phyloP scores from a whole-genome alignment of 1,284 basidiomycete genomes.

The Ustilago crameri region DNA sequence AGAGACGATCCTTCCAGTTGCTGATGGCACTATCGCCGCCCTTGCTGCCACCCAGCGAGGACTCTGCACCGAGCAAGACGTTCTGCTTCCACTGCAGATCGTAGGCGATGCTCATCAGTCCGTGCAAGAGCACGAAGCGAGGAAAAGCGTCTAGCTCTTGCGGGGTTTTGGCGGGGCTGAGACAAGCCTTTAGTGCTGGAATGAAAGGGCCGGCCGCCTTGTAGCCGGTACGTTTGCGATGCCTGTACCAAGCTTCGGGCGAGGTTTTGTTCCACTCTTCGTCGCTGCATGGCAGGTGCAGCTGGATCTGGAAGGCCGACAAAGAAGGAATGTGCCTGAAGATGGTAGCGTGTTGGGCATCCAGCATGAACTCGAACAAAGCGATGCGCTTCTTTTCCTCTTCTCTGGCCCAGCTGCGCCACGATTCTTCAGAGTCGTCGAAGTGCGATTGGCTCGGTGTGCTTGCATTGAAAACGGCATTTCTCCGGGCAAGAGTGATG shows the following conservation, averaged over 20 bases:
- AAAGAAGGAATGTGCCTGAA: conserved; percentile 58
- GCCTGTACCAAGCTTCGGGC: conserved; percentile 45
- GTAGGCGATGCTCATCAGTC: conserved; percentile 59
- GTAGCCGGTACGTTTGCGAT: conserved; percentile 39
- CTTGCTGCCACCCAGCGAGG: conserved; percentile 29
- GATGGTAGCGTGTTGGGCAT: conserved; percentile 53
- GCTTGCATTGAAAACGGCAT: conserved; percentile 54
- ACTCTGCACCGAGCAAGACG: conserved; percentile 49
- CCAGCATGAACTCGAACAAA: conserved; percentile 54
- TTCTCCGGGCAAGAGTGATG: conserved; percentile 54
- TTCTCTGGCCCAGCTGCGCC: conserved; percentile 55
- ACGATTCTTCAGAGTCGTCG: conserved; percentile 45
- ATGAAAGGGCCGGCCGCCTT: conserved; percentile 51
- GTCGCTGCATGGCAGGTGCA: conserved; percentile 50
- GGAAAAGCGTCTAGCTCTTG: conserved; percentile 53
- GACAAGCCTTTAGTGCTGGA: conserved; percentile 50
- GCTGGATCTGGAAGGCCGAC: conserved; percentile 52
- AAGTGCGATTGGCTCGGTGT: conserved; percentile 25
- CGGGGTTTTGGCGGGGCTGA: conserved; percentile 48
- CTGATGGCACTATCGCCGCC: conserved; percentile 31
- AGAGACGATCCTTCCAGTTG: conserved; percentile 49
- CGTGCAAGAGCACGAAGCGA: conserved; percentile 52
- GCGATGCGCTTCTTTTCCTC: conserved; percentile 61
- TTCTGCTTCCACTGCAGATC: conserved; percentile 60
- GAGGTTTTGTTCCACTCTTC: conserved; percentile 52